These are phyloP conservation scores for Talaromyces funiculosus DNA, from an alignment of 2,329 filamentous ascomycete genomes.

Conservation along the genomic window DNA sequence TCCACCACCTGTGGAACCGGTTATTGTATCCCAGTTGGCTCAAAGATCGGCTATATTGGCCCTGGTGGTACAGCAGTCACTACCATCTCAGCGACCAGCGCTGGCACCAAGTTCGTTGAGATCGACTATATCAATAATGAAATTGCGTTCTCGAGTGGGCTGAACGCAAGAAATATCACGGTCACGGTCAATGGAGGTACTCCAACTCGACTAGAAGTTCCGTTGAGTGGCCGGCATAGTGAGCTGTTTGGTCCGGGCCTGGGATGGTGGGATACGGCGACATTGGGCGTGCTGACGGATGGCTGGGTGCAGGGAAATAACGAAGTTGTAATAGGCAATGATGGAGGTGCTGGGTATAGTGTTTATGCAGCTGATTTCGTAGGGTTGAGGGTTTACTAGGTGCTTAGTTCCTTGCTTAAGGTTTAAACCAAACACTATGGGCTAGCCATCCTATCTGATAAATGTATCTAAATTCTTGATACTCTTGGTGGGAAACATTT, in stretches of 20 bases:
- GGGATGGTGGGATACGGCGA: conserved; percentile 48
- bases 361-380: conserved; percentile 34
- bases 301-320: conserved; percentile 41
- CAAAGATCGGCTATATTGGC: conserved; percentile 40
- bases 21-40: conserved; percentile 41
- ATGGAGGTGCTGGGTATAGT: conserved; percentile 21
- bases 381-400: conserved; percentile 25
- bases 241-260: conserved; percentile 38
- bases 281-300: conserved; percentile 41
- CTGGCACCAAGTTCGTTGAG: conserved; percentile 37
- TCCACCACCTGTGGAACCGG: conserved; percentile 32
- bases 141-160: conserved; percentile 39
- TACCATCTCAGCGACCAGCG: conserved; percentile 31
- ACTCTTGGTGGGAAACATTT: not conserved
- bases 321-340: conserved; percentile 35
- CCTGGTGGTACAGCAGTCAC: conserved; percentile 27
- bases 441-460: not conserved
- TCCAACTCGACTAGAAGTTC: conserved; percentile 46
- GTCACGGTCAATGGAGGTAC: conserved; percentile 42
- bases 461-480: too few species aligned
- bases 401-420: not conserved
- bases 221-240: conserved; percentile 36
- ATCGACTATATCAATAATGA: conserved; percentile 53
- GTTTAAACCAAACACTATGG: not conserved
- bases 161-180: conserved; percentile 49